Conservation (phyloP, 768 basidiomycete species). For the Suillus fuscotomentosus region DNA sequence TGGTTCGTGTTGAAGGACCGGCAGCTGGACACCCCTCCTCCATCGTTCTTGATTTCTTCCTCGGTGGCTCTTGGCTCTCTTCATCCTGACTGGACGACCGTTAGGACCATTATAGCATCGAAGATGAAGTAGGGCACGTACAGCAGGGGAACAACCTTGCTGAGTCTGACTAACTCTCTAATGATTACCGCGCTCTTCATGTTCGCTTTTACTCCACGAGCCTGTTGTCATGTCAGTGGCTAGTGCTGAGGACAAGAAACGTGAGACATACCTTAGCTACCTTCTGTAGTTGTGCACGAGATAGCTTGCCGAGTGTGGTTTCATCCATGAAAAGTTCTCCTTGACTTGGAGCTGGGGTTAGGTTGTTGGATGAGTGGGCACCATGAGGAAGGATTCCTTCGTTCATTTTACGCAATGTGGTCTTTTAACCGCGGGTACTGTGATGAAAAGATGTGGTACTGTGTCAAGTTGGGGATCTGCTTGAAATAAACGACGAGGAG, state of each 20-base stretch:
- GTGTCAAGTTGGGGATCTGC: background rate
- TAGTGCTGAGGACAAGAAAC: background rate
- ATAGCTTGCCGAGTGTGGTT: conserved; percentile 19
- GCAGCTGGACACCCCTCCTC: background rate
- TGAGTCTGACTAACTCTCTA: conserved; percentile 13
- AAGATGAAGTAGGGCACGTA: conserved; percentile 6
- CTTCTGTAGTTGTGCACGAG: conserved; percentile 26
- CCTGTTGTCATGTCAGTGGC: conserved; percentile 8
- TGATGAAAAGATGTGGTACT: background rate
- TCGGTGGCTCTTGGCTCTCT: conserved; percentile 11
- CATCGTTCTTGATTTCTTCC: conserved; percentile 9
- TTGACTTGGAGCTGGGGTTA: background rate
- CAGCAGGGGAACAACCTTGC: background rate
- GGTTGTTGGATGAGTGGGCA: background rate
- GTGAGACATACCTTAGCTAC: conserved; percentile 21
- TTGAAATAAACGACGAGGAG: background rate
- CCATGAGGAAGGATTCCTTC: background rate
- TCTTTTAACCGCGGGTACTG: background rate
- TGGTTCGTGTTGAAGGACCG: conserved; percentile 8
- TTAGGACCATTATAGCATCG: conserved; percentile 8
- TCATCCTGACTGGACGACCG: conserved; percentile 12
- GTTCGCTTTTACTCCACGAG: conserved; percentile 22
- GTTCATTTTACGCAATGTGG: background rate
- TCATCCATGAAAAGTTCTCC: conserved; percentile 10
- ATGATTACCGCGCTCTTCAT: conserved; percentile 25